Evolutionary conservation across 2,329 filamentous ascomycete genomes (phyloP).

Genomic region (Penicillium sp.): DNA sequence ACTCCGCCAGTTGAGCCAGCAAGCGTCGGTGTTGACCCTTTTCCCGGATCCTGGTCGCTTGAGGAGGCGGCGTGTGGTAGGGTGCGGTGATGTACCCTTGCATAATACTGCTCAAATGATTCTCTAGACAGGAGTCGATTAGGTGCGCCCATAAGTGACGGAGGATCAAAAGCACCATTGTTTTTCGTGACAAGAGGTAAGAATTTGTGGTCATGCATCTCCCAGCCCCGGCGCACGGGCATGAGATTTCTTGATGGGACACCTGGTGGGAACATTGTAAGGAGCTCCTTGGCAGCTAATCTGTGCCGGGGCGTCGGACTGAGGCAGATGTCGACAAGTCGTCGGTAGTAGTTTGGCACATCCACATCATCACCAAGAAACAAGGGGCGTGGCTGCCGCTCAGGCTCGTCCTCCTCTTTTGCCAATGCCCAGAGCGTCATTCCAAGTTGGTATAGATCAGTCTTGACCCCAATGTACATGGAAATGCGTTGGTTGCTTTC

Average conservation of each 20-base stretch:
- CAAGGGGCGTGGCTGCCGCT: constrained; percentile 70
- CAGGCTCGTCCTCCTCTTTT: constrained; percentile 84
- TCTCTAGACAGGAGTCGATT: constrained; percentile 1
- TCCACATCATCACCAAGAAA: constrained; percentile 51
- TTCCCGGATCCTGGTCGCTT: constrained; percentile 14
- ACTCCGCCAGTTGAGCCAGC: constrained; percentile 17
- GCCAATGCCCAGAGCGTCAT: constrained; percentile 97
- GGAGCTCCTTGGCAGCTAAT: constrained; percentile 68
- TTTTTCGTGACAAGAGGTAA: constrained; percentile 9
- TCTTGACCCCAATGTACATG: constrained; percentile 98
- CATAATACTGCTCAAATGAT: constrained; percentile 8
- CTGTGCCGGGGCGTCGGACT: constrained; percentile 70
- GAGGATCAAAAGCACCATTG: constrained; percentile 8
- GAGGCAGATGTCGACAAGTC: constrained; percentile 73
- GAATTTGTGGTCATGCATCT: constrained; percentile 1
- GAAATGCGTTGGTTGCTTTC: constrained; percentile 85
- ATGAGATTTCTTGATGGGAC: constrained; percentile 12
- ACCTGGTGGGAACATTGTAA: constrained; percentile 62
- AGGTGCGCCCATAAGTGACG: background rate
- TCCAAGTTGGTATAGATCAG: constrained; percentile 89
- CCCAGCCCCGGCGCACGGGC: constrained; percentile 8
- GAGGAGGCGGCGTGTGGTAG: constrained; percentile 12
- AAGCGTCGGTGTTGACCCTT: constrained; percentile 23
- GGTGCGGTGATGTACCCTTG: constrained; percentile 3
- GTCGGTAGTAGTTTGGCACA: constrained; percentile 75